Conservation (phyloP, 2,329 filamentous ascomycete genomes). For the Apiospora phragmitis region DNA sequence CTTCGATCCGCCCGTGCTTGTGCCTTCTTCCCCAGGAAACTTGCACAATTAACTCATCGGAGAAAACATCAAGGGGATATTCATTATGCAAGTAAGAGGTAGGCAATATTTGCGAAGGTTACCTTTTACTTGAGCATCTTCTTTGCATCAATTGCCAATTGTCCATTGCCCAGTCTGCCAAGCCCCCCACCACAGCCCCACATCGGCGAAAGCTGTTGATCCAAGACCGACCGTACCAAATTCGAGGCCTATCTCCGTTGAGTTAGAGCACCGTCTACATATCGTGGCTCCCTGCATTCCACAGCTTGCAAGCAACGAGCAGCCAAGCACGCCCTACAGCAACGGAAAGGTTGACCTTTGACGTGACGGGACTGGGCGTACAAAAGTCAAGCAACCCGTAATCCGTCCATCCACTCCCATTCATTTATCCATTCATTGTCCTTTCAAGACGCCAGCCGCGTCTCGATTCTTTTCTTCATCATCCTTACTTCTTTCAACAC, state of each 20-base stretch:
- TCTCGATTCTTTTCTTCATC: constrained; percentile 1
- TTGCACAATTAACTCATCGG: not conserved
- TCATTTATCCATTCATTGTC: constrained; percentile 4
- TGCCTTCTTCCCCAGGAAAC: not conserved
- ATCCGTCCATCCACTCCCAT: not conserved
- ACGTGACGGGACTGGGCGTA: constrained; percentile 3
- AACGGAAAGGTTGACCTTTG: constrained; percentile 4
- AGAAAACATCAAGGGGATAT: not conserved
- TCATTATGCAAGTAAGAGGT: no score
- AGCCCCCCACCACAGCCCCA: not conserved
- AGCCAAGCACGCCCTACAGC: not conserved
- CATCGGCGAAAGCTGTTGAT: not conserved
- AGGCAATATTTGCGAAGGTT: not conserved
- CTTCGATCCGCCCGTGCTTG: no score
- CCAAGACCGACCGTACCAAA: not conserved
- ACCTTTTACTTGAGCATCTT: not conserved
- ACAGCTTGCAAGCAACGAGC: not conserved
- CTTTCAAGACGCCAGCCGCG: not conserved
- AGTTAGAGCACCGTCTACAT: not conserved
- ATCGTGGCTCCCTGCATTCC: not conserved
- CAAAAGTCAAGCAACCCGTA: not conserved
- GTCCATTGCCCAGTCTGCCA: no score
- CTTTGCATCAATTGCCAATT: not conserved
- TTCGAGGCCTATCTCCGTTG: not conserved
- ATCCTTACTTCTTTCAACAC: not conserved